These are phyloP conservation scores for Nicotiana paniculata DNA, from an alignment of 257 asterid species.

Conservation along the genomic window DNA sequence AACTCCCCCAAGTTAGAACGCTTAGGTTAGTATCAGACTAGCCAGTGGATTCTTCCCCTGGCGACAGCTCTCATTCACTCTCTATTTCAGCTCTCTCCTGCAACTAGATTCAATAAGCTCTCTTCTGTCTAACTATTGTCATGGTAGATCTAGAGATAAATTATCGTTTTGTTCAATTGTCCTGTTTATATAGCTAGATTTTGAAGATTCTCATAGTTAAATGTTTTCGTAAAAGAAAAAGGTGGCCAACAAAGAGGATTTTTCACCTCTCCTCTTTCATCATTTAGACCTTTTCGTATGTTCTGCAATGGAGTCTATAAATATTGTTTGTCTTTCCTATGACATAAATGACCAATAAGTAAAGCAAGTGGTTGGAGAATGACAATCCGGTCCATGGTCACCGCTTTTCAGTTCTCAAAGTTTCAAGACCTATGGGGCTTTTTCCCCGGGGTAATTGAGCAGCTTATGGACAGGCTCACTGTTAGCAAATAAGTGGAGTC, in stretches of 20 bases:
- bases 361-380: not conserved
- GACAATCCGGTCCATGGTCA: not conserved
- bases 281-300: not conserved
- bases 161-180: not conserved
- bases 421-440: not conserved
- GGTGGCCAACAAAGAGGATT: not conserved
- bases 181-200: not conserved
- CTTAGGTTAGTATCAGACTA: not conserved
- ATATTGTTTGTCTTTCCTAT: not conserved
- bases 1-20: not conserved
- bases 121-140: not conserved
- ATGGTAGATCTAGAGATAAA: not conserved
- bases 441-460: not conserved
- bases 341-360: not conserved
- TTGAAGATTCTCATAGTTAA: not conserved
- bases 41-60: not conserved
- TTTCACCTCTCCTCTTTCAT: not conserved
- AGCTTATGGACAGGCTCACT: not conserved
- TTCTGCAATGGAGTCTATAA: not conserved
- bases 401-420: not conserved
- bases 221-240: not conserved
- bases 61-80: not conserved
- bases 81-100: not conserved
- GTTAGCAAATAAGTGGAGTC: not conserved
- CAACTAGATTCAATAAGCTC: not conserved